Conservation (phyloP, 2,329 filamentous ascomycete genomes). For the Elsinoe batatas region DNA sequence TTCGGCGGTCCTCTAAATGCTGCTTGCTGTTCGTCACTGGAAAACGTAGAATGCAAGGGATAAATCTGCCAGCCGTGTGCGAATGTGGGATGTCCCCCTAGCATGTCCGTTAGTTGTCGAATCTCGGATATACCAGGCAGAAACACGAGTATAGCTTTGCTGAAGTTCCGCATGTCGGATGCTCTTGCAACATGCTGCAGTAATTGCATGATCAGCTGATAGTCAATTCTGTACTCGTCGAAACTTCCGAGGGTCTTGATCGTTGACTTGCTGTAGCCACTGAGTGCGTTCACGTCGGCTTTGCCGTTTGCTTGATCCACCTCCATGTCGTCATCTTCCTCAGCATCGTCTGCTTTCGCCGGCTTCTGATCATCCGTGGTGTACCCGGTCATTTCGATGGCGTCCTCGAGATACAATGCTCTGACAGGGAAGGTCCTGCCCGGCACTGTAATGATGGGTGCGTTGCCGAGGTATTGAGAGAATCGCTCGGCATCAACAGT, state of each 20-base stretch:
- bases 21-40: conserved; percentile 89
- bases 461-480: conserved; percentile 74
- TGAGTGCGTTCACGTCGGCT: conserved; percentile 43
- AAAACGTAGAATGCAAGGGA: conserved; percentile 86
- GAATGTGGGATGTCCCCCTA: conserved; percentile 68
- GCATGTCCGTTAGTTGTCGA: conserved; percentile 62
- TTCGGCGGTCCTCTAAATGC: conserved; percentile 78
- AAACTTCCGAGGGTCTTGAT: conserved; percentile 64
- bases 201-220: conserved; percentile 71
- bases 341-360: conserved; percentile 34
- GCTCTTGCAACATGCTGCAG: conserved; percentile 66
- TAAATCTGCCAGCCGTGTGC: conserved; percentile 72
- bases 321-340: conserved; percentile 39
- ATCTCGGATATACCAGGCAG: conserved; percentile 82
- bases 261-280: conserved; percentile 66
- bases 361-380: conserved; percentile 46
- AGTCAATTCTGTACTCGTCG: conserved; percentile 88
- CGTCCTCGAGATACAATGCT: conserved; percentile 83
- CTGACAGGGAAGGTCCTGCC: conserved; percentile 89
- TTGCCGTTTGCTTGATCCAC: conserved; percentile 38
- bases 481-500: conserved; percentile 90
- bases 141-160: conserved; percentile 88
- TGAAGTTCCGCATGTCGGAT: conserved; percentile 58
- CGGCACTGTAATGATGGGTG: conserved; percentile 81
- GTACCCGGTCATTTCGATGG: conserved; percentile 77